phyloP scores from a whole-genome alignment of 306 rosid genomes.

The Cucurbita moschata region DNA sequence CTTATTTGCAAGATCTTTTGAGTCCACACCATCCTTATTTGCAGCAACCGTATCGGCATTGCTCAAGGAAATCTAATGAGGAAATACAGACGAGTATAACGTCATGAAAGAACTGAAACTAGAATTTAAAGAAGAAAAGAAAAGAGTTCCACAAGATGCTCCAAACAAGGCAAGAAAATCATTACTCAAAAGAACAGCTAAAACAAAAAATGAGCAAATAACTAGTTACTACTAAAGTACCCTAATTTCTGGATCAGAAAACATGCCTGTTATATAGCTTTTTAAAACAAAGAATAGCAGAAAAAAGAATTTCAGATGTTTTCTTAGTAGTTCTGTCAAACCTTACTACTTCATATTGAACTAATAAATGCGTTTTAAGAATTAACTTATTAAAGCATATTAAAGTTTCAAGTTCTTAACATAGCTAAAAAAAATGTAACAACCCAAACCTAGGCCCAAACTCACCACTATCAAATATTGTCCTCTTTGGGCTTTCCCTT shows the following conservation, averaged over 20 bases:
- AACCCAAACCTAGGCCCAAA: too few species aligned
- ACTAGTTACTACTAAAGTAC: not conserved
- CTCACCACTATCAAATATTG: too few species aligned
- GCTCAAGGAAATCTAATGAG: conserved; percentile 33
- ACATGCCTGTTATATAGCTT: not conserved
- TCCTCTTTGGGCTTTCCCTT: too few species aligned
- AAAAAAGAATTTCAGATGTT: not conserved
- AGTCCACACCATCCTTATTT: conserved; percentile 15
- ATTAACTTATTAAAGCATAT: too few species aligned
- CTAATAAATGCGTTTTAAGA: too few species aligned
- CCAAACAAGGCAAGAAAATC: not conserved
- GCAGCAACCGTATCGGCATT: conserved; percentile 19
- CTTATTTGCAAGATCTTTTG: conserved; percentile 17
- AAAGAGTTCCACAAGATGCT: not conserved
- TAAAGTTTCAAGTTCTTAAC: too few species aligned
- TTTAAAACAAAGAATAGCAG: not conserved
- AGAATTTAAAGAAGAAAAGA: not conserved
- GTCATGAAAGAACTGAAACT: not conserved
- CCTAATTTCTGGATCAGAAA: not conserved
- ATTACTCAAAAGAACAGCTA: not conserved
- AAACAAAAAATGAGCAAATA: not conserved
- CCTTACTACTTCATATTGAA: too few species aligned
- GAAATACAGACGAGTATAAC: not conserved
- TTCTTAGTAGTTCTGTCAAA: not conserved
- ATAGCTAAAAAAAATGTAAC: too few species aligned